phyloP scores from a whole-genome alignment of 768 basidiomycete genomes.

The Myochromella boudieri region DNA sequence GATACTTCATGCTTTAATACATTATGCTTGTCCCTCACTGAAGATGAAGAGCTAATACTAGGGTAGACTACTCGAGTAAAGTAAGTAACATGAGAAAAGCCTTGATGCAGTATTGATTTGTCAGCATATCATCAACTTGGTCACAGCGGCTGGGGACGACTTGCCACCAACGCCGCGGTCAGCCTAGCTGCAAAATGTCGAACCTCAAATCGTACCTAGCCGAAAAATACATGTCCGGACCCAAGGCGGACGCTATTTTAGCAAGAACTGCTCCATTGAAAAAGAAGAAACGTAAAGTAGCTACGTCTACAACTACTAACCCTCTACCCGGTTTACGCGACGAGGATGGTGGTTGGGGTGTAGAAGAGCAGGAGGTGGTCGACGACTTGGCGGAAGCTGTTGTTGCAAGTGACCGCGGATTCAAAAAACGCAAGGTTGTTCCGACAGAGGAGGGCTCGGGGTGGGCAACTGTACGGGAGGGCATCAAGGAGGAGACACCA shows the following conservation, averaged over 20 bases:
- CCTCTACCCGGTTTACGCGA: constrained; percentile 48
- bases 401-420: constrained; percentile 71
- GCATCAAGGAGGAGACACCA: constrained; percentile 48
- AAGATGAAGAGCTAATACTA: no score
- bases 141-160: no score
- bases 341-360: constrained; percentile 74
- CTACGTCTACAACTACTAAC: constrained; percentile 20
- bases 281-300: constrained; percentile 77
- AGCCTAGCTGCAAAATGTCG: constrained; percentile 35
- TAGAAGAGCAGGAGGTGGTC: constrained; percentile 45
- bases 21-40: no score
- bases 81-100: no score
- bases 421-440: constrained; percentile 67
- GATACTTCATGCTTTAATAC: no score
- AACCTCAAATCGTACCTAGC: constrained; percentile 82
- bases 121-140: neutral
- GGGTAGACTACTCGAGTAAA: no score
- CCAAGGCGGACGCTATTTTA: constrained; percentile 94
- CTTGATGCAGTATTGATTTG: constrained; percentile 2
- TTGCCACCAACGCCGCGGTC: no score
- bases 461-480: constrained; percentile 70
- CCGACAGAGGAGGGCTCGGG: constrained; percentile 45
- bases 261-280: constrained; percentile 59
- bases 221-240: constrained; percentile 93
- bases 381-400: constrained; percentile 65